Evolutionary conservation across 192 early-diverging fungal species (phyloP), one percentile per base, ranked within the genome.

Genomic region (Mortierella antarctica): DNA sequence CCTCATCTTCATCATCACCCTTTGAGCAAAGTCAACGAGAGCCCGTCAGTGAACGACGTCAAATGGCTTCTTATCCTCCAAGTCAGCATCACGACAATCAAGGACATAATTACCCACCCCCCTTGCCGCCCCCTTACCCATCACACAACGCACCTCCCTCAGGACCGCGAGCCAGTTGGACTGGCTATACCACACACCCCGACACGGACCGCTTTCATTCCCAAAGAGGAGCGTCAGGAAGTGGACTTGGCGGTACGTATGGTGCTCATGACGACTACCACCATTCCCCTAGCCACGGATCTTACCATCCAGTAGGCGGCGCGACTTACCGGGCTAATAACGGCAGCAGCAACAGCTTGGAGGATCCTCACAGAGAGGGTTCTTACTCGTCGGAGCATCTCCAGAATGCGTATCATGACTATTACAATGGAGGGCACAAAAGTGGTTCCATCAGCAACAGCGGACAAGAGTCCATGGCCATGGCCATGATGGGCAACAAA

Each of bases 221-320:
- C 47, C 60, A 46, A 1, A 44, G 42, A 39, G 18, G 50, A 57
- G 42, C 65, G 31, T 21, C 57, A 55, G 50, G 31, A 39, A 44
- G 3, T 3, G 31, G 31, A 31, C 31, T 31, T 31, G 31, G 31
- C 31, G 31, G 31, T 3, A 31, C 31, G 31, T 31, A 67, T 60
- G 73, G 62, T 46, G 17, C 47, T 3, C 52, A 71, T 2, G 68
- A 79, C 59, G 75, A 79, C 17, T 61, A 79, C 21, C 69, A 66
- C 23, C 75, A 55, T 14, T 62, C 74, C 31, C 61, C 67, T 49
- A 44, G 41, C 6, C 50, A 77, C 54, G 74, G 74, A 9, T 45
- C 67, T 10, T 77, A 60, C 57, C 70, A 41, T 65, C 49, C 68
- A 3, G 21, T 54, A 57, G 42, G 60, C 45, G 46, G 54, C 23